These are phyloP conservation scores for Mrakia gelida DNA, from an alignment of 768 basidiomycete genomes.

Conservation along the genomic window DNA sequence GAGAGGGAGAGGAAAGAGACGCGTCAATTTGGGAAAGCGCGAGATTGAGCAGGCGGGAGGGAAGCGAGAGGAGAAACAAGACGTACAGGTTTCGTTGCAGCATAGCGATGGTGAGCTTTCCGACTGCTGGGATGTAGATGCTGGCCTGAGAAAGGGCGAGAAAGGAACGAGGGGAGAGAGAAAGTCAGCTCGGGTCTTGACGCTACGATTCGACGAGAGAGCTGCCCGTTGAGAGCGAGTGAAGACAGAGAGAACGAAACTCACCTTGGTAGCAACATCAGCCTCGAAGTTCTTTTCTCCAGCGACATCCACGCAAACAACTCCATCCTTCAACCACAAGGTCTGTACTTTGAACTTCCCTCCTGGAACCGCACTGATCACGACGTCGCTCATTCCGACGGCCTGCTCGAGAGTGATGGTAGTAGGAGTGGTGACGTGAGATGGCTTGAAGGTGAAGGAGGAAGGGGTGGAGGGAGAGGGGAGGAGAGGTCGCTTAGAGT, in stretches of 20 bases:
- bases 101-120: slow-evolving; percentile 78
- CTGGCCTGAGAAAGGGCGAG: slow-evolving; percentile 63
- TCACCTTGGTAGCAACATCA: slow-evolving; percentile 84
- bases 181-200: background rate
- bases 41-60: slow-evolving; percentile 11
- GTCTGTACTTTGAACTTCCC: slow-evolving; percentile 84
- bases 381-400: slow-evolving; percentile 80
- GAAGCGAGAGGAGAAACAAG: background rate
- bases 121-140: slow-evolving; percentile 91
- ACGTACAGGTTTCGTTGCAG: slow-evolving; percentile 32
- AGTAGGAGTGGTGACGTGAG: slow-evolving; percentile 72
- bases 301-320: slow-evolving; percentile 86
- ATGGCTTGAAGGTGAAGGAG: slow-evolving; percentile 66
- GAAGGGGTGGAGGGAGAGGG: slow-evolving; percentile 27
- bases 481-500: slow-evolving; percentile 73
- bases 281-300: slow-evolving; percentile 95
- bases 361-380: slow-evolving; percentile 88
- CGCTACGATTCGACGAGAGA: no score
- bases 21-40: slow-evolving; percentile 9
- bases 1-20: slow-evolving; percentile 32
- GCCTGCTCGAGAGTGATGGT: slow-evolving; percentile 69
- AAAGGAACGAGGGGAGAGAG: background rate
- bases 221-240: no score
- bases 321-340: slow-evolving; percentile 84
- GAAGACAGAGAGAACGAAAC: slow-evolving; percentile 29